A percentile compares a stretch with the other conserved stretches of the same genome.
Conservation (phyloP, 1,284 basidiomycete species). For the Porodaedalea pini region DNA sequence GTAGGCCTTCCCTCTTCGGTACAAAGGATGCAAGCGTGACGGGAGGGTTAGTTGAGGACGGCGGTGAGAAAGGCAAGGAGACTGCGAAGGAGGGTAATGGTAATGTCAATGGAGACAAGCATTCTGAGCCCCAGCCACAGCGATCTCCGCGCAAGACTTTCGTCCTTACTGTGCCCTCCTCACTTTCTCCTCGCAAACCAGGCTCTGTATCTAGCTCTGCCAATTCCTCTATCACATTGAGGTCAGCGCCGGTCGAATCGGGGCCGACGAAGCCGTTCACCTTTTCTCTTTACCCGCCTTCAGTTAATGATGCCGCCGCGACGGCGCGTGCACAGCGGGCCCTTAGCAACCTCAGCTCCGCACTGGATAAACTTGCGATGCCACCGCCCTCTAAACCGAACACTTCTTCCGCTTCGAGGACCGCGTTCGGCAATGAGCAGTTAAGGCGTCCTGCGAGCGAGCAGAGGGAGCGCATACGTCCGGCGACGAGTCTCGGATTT, state of each 20-base stretch:
- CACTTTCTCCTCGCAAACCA: constrained; percentile 15
- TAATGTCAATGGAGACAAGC: not conserved
- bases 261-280: constrained; percentile 1
- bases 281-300: constrained; percentile 18
- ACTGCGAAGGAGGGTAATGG: not conserved
- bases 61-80: not conserved
- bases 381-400: constrained; percentile 19
- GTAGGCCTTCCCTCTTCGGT: not conserved
- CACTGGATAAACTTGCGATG: constrained; percentile 18
- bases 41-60: not conserved
- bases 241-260: not conserved
- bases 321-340: constrained; percentile 8
- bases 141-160: constrained; percentile 13
- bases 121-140: not conserved
- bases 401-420: not conserved
- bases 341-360: constrained; percentile 13
- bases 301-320: constrained; percentile 9
- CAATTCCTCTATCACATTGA: constrained; percentile 3
- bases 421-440: not conserved
- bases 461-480: constrained; percentile 4
- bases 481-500: constrained; percentile 20
- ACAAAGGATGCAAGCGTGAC: not conserved
- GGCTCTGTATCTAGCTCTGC: not conserved
- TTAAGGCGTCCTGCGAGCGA: constrained; percentile 5
- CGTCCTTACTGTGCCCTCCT: constrained; percentile 18